phyloP scores from a whole-genome alignment of 1,284 basidiomycete genomes.

The Cryptococcus hybrid region DNA sequence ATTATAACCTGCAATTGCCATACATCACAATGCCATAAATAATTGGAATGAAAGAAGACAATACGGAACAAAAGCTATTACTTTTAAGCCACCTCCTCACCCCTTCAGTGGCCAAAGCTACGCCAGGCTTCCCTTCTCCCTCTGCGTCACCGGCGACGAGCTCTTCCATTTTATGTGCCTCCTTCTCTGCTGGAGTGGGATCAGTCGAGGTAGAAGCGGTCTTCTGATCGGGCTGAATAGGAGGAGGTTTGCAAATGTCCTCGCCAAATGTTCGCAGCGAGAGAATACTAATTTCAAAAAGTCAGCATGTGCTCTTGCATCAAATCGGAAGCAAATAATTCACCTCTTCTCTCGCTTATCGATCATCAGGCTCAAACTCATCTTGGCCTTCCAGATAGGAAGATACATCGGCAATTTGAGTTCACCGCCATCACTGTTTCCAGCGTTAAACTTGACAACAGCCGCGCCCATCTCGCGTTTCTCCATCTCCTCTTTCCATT shows the following conservation, averaged over 20 bases:
- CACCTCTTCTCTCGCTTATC: constrained; percentile 93
- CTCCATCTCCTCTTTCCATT: constrained; percentile 23
- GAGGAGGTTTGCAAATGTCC: constrained; percentile 42
- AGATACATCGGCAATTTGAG: constrained; percentile 68
- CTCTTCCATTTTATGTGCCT: constrained; percentile 5
- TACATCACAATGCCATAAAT: too few species aligned
- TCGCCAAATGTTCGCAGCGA: constrained; percentile 44
- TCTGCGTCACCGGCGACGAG: constrained; percentile 27
- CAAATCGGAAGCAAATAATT: constrained; percentile 3
- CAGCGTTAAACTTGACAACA: constrained; percentile 65
- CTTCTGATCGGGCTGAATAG: constrained; percentile 16
- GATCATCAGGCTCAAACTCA: constrained; percentile 82
- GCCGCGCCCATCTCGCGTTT: constrained; percentile 60
- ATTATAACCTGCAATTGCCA: too few species aligned
- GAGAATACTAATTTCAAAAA: constrained; percentile 29
- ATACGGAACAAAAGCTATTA: too few species aligned
- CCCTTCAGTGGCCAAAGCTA: neutral
- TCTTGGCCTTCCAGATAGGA: constrained; percentile 88
- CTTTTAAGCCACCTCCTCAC: too few species aligned
- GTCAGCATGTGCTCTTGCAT: neutral
- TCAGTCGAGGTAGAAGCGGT: neutral
- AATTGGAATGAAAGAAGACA: too few species aligned
- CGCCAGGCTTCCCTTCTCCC: neutral
- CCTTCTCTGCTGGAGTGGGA: constrained; percentile 9
- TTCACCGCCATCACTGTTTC: constrained; percentile 58